Base-by-base conservation (phyloP, 371 early-diverging fungal genomes). In the Cokeromyces recurvatus region DNA sequence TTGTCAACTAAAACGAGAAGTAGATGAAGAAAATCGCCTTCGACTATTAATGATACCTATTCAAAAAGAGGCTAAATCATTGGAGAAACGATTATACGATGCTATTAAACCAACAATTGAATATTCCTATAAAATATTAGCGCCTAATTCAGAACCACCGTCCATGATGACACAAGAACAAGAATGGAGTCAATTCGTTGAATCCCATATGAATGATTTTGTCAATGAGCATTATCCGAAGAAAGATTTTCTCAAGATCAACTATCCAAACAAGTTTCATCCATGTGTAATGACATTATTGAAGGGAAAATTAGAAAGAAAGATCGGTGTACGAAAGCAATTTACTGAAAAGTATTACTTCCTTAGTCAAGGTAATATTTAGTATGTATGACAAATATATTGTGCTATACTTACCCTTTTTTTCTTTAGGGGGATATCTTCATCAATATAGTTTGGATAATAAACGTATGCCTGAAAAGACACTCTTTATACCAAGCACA, bases 241-340 rank as follows among this genome's bases (percentile, higher is more conserved):
- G 4, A 71, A 70, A 38, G 57, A 70, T 16, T 71, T 66, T 27
- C 54, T 62, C 12, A 61, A 62, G n/a, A 71, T 74, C 38, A 68
- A 71, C 17, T 74, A 71, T 53, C 62, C 68, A 12, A 71, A 74
- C 51, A 74, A 71, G 27, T 46, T 50, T 14, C 61, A 67, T 45
- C 69, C 71, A 0, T 32, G 51, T 12, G 75, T 75, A 2, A 58
- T 62, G 63, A 69, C 69, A 4, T 35, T 71, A 7, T 44, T 60
- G 9, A 66, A 68, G 38, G 75, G 75, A 4, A 51, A 57, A 29
- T 40, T 71, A 51, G 62, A 65, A 11, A 55, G 69, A 10, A 64
- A 62, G 12, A 43, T 46, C 24, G 67, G 69, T 24, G 71, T 66
- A 2, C 43, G 59, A 16, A 71, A 67, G 27, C 66, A 69, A 40